Conservation (phyloP, 106 monocot genomes). For the Ottelia alismoides region DNA sequence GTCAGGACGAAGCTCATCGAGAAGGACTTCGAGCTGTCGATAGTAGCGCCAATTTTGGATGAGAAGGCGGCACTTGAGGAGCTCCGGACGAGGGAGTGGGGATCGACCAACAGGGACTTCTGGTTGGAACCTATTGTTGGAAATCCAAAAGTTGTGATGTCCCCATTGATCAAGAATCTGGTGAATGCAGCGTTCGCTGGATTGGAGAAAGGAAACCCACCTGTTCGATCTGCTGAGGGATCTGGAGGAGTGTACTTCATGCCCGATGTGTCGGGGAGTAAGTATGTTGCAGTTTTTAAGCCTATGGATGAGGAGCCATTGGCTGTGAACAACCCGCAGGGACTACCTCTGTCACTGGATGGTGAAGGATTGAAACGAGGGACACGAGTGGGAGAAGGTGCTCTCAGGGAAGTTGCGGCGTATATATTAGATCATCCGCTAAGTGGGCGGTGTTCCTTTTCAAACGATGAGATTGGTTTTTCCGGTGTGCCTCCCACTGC, state of each 20-base stretch:
- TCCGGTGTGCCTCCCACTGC: constrained; percentile 61
- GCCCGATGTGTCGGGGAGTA: constrained; percentile 32
- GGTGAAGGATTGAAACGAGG: constrained; percentile 74
- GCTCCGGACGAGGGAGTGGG: neutral
- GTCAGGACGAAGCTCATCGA: constrained; percentile 18
- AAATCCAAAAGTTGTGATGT: constrained; percentile 31
- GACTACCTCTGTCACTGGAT: constrained; percentile 43
- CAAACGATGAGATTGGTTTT: constrained; percentile 40
- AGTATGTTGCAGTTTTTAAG: constrained; percentile 57
- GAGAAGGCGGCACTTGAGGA: constrained; percentile 1
- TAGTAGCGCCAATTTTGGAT: constrained; percentile 9
- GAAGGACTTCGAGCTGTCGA: constrained; percentile 30
- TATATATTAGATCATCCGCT: constrained; percentile 68
- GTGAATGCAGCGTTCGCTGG: constrained; percentile 31
- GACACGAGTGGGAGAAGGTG: constrained; percentile 64
- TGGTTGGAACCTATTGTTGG: constrained; percentile 36
- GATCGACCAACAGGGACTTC: constrained; percentile 6
- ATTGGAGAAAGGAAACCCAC: constrained; percentile 39
- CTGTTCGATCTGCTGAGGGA: constrained; percentile 45
- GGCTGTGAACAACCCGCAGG: constrained; percentile 61
- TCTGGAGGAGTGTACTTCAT: constrained; percentile 73
- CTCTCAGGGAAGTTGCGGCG: constrained; percentile 63
- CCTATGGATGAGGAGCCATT: constrained; percentile 72
- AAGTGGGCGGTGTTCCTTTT: constrained; percentile 17
- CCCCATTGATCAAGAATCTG: constrained; percentile 20